Base-by-base conservation (phyloP, 2,329 filamentous ascomycete genomes). In the Ceratocystis albifundus region DNA sequence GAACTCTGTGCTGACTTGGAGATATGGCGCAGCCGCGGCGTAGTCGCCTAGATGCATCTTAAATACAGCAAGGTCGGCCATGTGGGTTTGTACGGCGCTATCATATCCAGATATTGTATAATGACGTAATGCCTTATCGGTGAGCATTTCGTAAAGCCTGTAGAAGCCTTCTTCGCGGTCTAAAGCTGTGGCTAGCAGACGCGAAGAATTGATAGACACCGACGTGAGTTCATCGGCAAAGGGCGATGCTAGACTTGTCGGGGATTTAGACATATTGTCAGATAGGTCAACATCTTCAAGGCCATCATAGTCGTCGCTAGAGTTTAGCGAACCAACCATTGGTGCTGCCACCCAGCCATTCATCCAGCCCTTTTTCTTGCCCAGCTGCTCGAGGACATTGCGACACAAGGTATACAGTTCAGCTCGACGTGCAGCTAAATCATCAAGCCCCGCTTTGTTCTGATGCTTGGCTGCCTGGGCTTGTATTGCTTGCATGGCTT, bases 11-110 rank as follows among this genome's bases (percentile, higher is more conserved):
- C 94, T 85, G 59, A 86, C 82, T 71, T 88, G 83, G 71, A 99
- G 94, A 72, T 89, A 92, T 0, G 82, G 82, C 0, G 88, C 86
- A 0, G 94, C 92, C 0, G 84, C 82, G 1, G 78, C 79, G 72
- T 86, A 92, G 70, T 97, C 89, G 25, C 83, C 82, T 2, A 89
- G 79, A 68, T 88, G 84, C 70, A 87, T 94, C 71, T 93, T 92
- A 63, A 96, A 78, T 4, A 94, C 82, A 1, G 91, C 94, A 59
- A 97, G 81, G 74, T 99, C 94, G 8, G 90, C 88, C 74, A 92
- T 84, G 68, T 87, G 86, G 22, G 86, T 82, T 70, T 95, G 86
- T 0, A 88, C 86, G 6, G 90, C 89, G 71, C 95, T 88, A 0
- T 80, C 80, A 69, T 93, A 88, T 66, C 86, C 88, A 3, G 92